Evolutionary conservation across 2,329 filamentous ascomycete species (phyloP).

Genomic region (Penicillium corylophilum): DNA sequence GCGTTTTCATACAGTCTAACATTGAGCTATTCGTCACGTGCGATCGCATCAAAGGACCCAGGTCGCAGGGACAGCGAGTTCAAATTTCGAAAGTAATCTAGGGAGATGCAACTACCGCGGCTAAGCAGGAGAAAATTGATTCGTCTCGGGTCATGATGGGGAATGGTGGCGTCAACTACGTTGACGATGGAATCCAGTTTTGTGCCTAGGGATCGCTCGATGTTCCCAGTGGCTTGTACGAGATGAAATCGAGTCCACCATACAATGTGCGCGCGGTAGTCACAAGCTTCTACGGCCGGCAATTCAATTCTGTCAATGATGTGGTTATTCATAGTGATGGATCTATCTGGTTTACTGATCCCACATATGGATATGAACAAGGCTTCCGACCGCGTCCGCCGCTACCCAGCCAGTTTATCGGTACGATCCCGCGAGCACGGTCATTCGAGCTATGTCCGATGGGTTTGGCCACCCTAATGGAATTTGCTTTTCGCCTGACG

Average conservation of each 20-base stretch:
- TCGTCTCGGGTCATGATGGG: constrained; percentile 34
- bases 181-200: constrained; percentile 38
- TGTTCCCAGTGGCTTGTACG: constrained; percentile 13
- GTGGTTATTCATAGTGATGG: constrained; percentile 36
- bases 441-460: constrained; percentile 40
- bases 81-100: no score
- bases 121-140: no score
- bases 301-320: constrained; percentile 43
- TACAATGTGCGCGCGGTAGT: constrained; percentile 26
- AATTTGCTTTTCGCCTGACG: constrained; percentile 44
- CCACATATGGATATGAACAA: constrained; percentile 38
- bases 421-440: constrained; percentile 35
- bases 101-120: no score
- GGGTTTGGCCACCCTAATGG: constrained; percentile 44
- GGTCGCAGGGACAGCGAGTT: no score
- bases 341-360: constrained; percentile 43
- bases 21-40: constrained; percentile 41
- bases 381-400: constrained; percentile 33
- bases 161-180: constrained; percentile 53
- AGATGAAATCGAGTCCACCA: constrained; percentile 17
- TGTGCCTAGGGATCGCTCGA: constrained; percentile 41
- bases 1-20: constrained; percentile 34
- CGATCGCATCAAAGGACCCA: neutral
- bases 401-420: constrained; percentile 42
- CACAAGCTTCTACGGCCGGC: constrained; percentile 36